These are phyloP conservation scores for Alnus glutinosa DNA, from an alignment of 306 rosid species.

Conservation along the genomic window DNA sequence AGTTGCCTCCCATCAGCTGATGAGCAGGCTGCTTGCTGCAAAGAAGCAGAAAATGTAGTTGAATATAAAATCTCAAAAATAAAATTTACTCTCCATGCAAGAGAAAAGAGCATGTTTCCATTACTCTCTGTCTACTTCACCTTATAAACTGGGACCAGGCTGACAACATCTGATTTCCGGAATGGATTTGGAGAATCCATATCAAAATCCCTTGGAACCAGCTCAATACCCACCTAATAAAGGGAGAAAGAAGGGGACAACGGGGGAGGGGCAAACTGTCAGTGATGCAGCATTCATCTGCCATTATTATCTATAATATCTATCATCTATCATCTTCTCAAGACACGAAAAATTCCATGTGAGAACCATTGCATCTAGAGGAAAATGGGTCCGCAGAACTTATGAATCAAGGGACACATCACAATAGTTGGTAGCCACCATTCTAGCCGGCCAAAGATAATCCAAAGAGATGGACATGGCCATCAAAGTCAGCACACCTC, in stretches of 20 bases:
- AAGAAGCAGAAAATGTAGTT: slow-evolving; percentile 31
- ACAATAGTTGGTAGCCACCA: background rate
- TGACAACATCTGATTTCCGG: slow-evolving; percentile 72
- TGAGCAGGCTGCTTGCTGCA: slow-evolving; percentile 99
- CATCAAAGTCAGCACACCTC: background rate
- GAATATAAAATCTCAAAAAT: slow-evolving; percentile 27
- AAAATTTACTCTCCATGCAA: slow-evolving; percentile 14
- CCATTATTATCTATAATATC: slow-evolving; percentile 18
- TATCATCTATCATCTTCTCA: slow-evolving; percentile 4
- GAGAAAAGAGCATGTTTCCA: slow-evolving; percentile 20
- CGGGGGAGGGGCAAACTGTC: slow-evolving; percentile 23
- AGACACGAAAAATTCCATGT: background rate
- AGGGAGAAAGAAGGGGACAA: background rate
- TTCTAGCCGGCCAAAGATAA: background rate
- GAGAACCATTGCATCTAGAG: background rate
- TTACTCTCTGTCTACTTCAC: slow-evolving; percentile 42
- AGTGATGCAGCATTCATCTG: slow-evolving; percentile 22
- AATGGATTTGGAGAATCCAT: slow-evolving; percentile 88
- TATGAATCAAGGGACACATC: slow-evolving; percentile 2
- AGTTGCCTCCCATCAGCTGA: slow-evolving; percentile 99
- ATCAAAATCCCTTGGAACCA: slow-evolving; percentile 91
- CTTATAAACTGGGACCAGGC: slow-evolving; percentile 96
- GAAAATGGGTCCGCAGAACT: background rate
- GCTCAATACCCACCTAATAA: slow-evolving; percentile 86
- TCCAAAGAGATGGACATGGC: background rate